Conservation (phyloP, 2,329 filamentous ascomycete genomes). For the Chrysoporthe austroafricana region DNA sequence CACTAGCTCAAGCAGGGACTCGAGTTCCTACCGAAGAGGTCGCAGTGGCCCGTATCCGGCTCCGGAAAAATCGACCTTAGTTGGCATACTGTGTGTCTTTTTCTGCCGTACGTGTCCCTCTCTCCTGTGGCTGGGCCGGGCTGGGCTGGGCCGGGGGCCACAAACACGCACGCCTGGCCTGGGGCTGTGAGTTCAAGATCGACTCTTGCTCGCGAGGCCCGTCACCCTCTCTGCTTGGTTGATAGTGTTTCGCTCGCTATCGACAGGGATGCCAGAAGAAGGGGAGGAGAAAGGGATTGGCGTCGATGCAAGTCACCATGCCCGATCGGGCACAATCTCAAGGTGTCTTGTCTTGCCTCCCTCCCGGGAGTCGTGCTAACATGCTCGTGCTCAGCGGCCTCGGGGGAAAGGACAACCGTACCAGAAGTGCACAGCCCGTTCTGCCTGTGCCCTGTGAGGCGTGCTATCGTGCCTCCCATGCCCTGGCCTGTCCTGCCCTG, state of each 20-base stretch:
- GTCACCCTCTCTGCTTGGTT: slow-evolving; percentile 4
- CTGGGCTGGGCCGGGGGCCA: not conserved
- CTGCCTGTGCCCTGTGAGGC: not conserved
- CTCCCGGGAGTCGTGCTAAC: not conserved
- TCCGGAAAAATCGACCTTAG: not conserved
- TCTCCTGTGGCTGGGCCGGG: not conserved
- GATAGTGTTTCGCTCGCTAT: slow-evolving; percentile 5
- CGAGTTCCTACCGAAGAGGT: not conserved
- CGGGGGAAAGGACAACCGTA: not conserved
- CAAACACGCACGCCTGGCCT: not conserved
- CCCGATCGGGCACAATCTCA: slow-evolving; percentile 2
- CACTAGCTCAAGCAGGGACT: slow-evolving; percentile 4
- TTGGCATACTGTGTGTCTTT: not conserved
- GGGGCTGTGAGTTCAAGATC: slow-evolving; percentile 12
- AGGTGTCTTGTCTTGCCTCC: not conserved
- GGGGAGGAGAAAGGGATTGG: not conserved
- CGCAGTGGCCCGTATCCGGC: slow-evolving; percentile 10
- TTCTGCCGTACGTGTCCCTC: slow-evolving; percentile 1
- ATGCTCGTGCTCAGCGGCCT: slow-evolving; percentile 1
- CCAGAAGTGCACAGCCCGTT: not conserved
- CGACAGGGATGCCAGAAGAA: slow-evolving; percentile 2
- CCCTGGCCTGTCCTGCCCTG: not conserved
- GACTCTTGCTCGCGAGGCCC: not conserved
- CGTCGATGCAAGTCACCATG: not conserved
- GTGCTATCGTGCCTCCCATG: not conserved